Evolutionary conservation across 1,284 basidiomycete species (phyloP), one percentile per base, ranked within the genome.

Genomic region (Hypsizygus ulmarius): DNA sequence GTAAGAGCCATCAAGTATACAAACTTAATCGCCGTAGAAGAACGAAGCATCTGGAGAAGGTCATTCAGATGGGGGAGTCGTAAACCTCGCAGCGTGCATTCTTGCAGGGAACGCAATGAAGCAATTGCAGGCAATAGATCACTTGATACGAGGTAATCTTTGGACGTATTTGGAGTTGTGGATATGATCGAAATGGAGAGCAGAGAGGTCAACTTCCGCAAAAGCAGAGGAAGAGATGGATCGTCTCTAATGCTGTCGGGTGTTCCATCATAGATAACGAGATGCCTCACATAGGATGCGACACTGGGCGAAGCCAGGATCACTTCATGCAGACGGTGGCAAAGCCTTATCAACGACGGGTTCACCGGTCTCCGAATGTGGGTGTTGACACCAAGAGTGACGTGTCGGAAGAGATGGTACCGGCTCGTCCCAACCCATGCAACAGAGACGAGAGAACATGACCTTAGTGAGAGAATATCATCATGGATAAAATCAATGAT

Each of bases 401-500:
- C 21, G 7, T 44, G 18, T 3, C 38, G 45, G 35, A 62, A 62
- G 19, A 64, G 50, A 46, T 62, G 59, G 36, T 36, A 47, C 28
- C 62, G 56, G 44, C 56, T 58, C n/a, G 54, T 42, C 16, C 54
- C 54, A 8, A 59, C 49, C 62, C 60, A 64, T 18, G 50, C 41
- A 15, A 50, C 54, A 27, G 55, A 58, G 15, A 62, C 62, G 16
- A 59, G 55, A 14, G 58, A 47, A 45, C 59, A 61, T 8, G 55
- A 41, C 19, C 53, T 44, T 4, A 62, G 51, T 9, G 59, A 29
- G 14, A 14, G 35, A 5, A 52, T 44, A 33, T 61, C 56, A 38
- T 59, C 57, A 46, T 59, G 56, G 8, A 63, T 47, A 44, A 60
- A 63, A 29, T 59, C 57, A 50, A 63, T 59, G 39, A 62, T 59